Base-by-base conservation (phyloP, 2,329 filamentous ascomycete species). In the Venturia nashicola region DNA sequence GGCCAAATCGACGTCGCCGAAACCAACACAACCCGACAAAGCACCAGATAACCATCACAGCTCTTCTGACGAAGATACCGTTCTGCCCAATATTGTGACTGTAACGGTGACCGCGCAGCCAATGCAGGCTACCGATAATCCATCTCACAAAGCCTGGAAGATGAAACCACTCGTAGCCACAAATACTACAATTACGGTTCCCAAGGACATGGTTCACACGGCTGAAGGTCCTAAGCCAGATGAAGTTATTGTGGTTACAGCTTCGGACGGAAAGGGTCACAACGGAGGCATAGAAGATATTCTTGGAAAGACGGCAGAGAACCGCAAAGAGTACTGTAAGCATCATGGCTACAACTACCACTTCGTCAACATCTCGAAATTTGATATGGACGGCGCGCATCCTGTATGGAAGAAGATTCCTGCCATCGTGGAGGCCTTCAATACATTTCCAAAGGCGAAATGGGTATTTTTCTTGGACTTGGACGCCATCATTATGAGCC, bases 381-480 rank as follows among this genome's bases (percentile, higher is more conserved):
- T 74, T 65, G 72, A 77, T 54, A 70, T 76, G 46, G 71, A 70
- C 34, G 70, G 71, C 18, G 71, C 73, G 3, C 72, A 74, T 59
- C 69, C 74, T 20, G 68, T 68, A 5, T 77, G 75, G 74, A 73
- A 71, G 63, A 76, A 77, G 65, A 74, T 77, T 40, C 74, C 74
- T 51, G 73, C 74, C 40, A 71, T 77, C 23, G 68, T 73, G 48
- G 74, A 77, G 65, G 72, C 74, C 7, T 76, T 76, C 67, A 70
- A 71, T 61, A 71, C 72, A 11, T 69, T 72, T 66, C 74, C 75
- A 2, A 68, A 70, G 20, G 72, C 72, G 55, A 72, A 77, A 66
- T 77, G 75, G 75, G 67, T 77, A 51, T 76, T 74, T 73, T 74
- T 76, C 65, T 70, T 76, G 62, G 75, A 77, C 67, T 71, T 75